Evolutionary conservation across 129 eudicot genomes (phyloP).

Genomic region (Deinandra increscens): DNA sequence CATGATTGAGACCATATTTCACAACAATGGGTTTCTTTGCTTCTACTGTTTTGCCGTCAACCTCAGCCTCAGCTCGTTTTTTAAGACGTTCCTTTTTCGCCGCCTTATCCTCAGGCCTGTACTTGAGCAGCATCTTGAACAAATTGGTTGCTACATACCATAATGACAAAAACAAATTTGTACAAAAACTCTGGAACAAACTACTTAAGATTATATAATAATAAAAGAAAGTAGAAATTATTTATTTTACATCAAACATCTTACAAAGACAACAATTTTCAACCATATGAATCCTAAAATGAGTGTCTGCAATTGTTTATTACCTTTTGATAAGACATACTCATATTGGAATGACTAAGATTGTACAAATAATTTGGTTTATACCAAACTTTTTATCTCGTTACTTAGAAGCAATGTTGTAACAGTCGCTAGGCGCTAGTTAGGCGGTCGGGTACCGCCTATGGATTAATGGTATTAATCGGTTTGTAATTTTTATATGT

Average conservation of each 20-base stretch:
- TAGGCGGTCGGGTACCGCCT: too few species aligned
- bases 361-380: too few species aligned
- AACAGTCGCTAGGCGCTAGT: too few species aligned
- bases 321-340: too few species aligned
- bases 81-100: conserved; percentile 75
- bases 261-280: background rate
- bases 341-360: too few species aligned
- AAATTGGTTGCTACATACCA: conserved; percentile 67
- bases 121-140: conserved; percentile 88
- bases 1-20: conserved; percentile 81
- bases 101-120: conserved; percentile 86
- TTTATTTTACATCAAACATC: too few species aligned
- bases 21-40: conserved; percentile 86
- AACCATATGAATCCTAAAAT: background rate
- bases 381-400: background rate
- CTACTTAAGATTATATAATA: background rate
- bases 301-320: background rate
- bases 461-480: too few species aligned
- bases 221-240: too few species aligned
- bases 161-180: background rate
- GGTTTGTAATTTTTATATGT: too few species aligned
- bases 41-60: conserved; percentile 71
- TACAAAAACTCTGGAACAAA: background rate
- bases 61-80: conserved; percentile 75
- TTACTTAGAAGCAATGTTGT: too few species aligned